Base-by-base conservation (phyloP, 2,329 filamentous ascomycete genomes). In the Fusarium beomiforme region DNA sequence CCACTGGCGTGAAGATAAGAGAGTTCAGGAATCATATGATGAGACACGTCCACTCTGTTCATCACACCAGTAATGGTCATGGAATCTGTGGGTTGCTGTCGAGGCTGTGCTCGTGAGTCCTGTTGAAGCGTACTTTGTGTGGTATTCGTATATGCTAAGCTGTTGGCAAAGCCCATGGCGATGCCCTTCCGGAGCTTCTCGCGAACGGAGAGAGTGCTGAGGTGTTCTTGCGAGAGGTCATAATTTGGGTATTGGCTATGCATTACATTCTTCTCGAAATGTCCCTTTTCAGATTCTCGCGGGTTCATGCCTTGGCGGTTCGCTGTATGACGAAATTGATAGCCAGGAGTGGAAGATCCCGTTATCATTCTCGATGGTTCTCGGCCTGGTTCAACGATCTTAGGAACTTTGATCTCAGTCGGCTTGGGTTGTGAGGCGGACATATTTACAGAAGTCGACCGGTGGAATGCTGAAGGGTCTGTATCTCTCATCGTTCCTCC, bases 151-250 rank as follows among this genome's bases (percentile, higher is more conserved):
- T 56, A 34, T 17, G 56, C 42, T 23, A 59, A 21, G 9, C 41
- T 54, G 19, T 59, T 70, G 39, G 64, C 69, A 17, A 75, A 67
- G n/a, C 69, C 46, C 57, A 62, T 68, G 16, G 66, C 57, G 56
- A 75, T 61, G 9, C 73, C 73, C 47, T 72, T 73, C 34, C 42
- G 59, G n/a, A 74, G 57, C 31, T 72, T 74, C 26, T 74, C 73
- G 9, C 57, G 39, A 14, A 69, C 49, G 13, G 64, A 67, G 6
- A 74, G 61, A 6, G 47, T 59, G 34, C 44, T 49, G 29, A 70
- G 63, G n/a, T 67, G 53, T 8, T 71, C 60, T 34, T 69, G 44
- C 2, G 68, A 59, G 12, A 71, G 63, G 10, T 71, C 68, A 13
- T 49, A 26, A 31, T 64, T 69, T 14, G 44, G 26, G 7, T 47